These are phyloP conservation scores for Halenospora varia DNA, from an alignment of 495 filamentous ascomycete genomes.

Conservation along the genomic window DNA sequence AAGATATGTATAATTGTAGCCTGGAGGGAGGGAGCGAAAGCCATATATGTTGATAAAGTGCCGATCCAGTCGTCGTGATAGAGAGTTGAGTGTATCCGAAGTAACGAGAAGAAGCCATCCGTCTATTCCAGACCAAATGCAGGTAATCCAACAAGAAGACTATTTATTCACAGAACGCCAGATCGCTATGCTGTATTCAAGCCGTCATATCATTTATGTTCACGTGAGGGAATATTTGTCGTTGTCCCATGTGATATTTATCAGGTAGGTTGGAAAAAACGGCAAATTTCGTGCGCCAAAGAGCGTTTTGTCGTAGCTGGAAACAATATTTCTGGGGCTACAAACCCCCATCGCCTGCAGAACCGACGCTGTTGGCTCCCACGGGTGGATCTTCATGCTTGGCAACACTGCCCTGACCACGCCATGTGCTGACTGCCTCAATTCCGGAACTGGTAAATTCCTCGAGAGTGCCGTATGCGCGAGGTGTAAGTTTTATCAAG, in stretches of 20 bases:
- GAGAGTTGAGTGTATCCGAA: neutral
- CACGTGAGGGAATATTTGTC: neutral
- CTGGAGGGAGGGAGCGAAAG: too few species aligned
- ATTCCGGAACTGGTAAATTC: constrained; percentile 80
- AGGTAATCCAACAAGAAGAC: neutral
- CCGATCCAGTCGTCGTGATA: neutral
- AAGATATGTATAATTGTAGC: neutral
- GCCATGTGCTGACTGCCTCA: constrained; percentile 89
- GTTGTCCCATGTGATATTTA: neutral
- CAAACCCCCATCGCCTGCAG: neutral
- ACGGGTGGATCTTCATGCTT: constrained; percentile 48
- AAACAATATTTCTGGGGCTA: too few species aligned
- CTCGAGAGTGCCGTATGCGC: constrained; percentile 89
- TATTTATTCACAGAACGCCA: constrained; percentile 6
- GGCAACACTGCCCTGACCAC: constrained; percentile 85
- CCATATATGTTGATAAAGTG: too few species aligned
- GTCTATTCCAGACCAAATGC: neutral
- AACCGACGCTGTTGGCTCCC: constrained; percentile 7
- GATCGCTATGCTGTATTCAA: constrained; percentile 11
- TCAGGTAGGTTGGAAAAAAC: neutral
- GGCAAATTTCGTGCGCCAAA: too few species aligned
- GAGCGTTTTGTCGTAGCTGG: too few species aligned
- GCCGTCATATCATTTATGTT: neutral
- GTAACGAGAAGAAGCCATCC: neutral
- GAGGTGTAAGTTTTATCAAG: constrained; percentile 90